Percentiles rank a stretch among this genome's conserved stretches.
phyloP scores from a whole-genome alignment of 2,329 filamentous ascomycete genomes.

The Setomelanomma holmii region DNA sequence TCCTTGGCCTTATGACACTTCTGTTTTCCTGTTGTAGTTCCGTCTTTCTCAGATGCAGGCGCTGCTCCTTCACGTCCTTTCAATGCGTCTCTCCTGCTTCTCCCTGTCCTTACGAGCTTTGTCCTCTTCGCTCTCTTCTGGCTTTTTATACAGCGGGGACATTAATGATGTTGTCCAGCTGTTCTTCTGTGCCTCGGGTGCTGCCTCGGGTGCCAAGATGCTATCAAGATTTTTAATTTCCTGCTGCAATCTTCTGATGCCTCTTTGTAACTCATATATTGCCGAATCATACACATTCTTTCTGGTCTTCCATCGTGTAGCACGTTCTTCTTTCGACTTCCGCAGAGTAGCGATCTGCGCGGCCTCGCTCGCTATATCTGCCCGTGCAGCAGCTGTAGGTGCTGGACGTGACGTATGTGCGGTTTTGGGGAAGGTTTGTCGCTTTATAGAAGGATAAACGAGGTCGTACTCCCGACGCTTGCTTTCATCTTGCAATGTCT shows the following conservation, averaged over 20 bases:
- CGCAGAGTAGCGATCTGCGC: slow-evolving; percentile 34
- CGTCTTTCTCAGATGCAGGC: slow-evolving; percentile 22
- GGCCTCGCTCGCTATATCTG: slow-evolving; percentile 24
- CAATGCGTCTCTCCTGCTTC: slow-evolving; percentile 40
- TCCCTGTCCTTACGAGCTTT: slow-evolving; percentile 41
- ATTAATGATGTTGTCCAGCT: slow-evolving; percentile 38
- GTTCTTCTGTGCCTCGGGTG: slow-evolving; percentile 38
- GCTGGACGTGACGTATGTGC: slow-evolving; percentile 1
- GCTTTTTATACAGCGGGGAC: slow-evolving; percentile 37
- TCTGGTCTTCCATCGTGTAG: slow-evolving; percentile 31
- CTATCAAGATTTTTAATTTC: slow-evolving; percentile 35
- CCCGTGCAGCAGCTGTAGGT: slow-evolving; percentile 8
- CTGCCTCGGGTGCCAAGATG: slow-evolving; percentile 35
- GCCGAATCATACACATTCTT: slow-evolving; percentile 16
- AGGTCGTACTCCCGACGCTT: slow-evolving; percentile 43
- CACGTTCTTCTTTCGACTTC: slow-evolving; percentile 40
- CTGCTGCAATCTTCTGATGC: slow-evolving; percentile 28
- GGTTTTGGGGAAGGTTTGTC: slow-evolving; percentile 8
- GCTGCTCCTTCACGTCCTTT: slow-evolving; percentile 43
- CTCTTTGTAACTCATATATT: slow-evolving; percentile 23
- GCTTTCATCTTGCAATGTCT: slow-evolving; percentile 44
- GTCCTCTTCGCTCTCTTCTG: slow-evolving; percentile 40
- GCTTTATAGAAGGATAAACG: slow-evolving; percentile 37
- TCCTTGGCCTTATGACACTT: slow-evolving; percentile 14
- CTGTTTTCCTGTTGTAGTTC: no score